Evolutionary conservation across 202 grass and related monocot genomes (phyloP).

Genomic region (Zoysia matrella): DNA sequence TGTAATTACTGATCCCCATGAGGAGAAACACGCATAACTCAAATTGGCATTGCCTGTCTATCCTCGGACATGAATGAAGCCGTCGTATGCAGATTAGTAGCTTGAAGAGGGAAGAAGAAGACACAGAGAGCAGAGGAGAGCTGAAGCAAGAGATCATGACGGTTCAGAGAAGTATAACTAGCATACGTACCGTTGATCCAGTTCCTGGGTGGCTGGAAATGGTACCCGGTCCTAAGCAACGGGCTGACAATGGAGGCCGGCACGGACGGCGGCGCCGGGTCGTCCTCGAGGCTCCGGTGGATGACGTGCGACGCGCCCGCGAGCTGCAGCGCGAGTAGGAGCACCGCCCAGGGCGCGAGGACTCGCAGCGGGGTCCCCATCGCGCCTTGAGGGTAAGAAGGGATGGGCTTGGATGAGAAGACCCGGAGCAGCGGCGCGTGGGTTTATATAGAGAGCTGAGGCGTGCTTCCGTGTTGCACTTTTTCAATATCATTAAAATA

Average conservation of each 20-base stretch:
- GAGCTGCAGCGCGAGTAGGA: constrained; percentile 52
- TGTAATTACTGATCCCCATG: neutral
- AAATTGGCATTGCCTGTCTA: neutral
- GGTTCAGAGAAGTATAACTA: neutral
- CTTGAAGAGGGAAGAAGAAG: neutral
- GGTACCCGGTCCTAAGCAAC: constrained; percentile 64
- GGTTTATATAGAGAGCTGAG: constrained; percentile 38
- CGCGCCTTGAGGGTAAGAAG: neutral
- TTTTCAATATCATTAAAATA: too few species aligned
- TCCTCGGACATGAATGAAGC: neutral
- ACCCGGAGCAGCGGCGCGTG: neutral
- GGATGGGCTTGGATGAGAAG: neutral
- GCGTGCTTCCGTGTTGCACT: too few species aligned
- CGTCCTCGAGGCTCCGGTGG: constrained; percentile 44
- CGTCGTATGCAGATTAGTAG: neutral
- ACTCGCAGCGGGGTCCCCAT: constrained; percentile 36
- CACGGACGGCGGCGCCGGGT: constrained; percentile 30
- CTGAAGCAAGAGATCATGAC: neutral
- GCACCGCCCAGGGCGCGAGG: constrained; percentile 15
- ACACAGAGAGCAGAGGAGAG: neutral
- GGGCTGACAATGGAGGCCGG: constrained; percentile 47
- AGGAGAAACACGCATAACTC: neutral
- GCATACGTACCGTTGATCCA: constrained; percentile 71
- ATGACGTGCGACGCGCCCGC: constrained; percentile 47
- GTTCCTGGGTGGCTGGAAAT: constrained; percentile 78